Evolutionary conservation across 1,284 basidiomycete species (phyloP).

Genomic region (Cryptococcus sp.): DNA sequence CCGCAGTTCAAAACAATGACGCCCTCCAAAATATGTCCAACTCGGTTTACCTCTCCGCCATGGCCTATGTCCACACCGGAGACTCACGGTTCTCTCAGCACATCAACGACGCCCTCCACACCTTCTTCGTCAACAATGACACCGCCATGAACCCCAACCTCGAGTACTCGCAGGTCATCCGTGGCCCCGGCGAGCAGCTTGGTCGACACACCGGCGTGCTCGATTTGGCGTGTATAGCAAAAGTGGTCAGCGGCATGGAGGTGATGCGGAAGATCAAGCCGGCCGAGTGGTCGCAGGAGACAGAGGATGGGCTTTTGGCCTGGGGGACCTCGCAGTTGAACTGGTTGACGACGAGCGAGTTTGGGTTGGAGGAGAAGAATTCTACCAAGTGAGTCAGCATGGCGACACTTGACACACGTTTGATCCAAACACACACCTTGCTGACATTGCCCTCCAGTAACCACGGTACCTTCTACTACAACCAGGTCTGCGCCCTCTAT

Average conservation of each 20-base stretch:
- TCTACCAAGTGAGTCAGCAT: constrained; percentile 19
- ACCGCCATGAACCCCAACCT: constrained; percentile 68
- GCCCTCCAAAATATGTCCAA: constrained; percentile 51
- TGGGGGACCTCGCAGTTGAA: constrained; percentile 20
- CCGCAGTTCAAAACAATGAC: constrained; percentile 53
- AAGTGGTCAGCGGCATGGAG: constrained; percentile 19
- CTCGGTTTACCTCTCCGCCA: constrained; percentile 47
- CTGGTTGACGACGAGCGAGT: constrained; percentile 17
- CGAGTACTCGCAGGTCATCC: constrained; percentile 62
- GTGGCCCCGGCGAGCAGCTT: constrained; percentile 54
- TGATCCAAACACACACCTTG: neutral
- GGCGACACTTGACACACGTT: no score
- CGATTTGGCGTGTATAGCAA: constrained; percentile 22
- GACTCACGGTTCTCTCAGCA: constrained; percentile 29
- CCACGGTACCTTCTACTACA: constrained; percentile 38
- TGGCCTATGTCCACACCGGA: constrained; percentile 57
- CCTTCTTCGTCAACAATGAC: constrained; percentile 56
- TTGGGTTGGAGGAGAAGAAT: constrained; percentile 27
- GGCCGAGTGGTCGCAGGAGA: constrained; percentile 15
- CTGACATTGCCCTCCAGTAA: constrained; percentile 20
- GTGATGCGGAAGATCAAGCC: constrained; percentile 17
- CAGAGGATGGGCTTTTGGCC: constrained; percentile 13
- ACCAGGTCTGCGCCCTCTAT: constrained; percentile 33
- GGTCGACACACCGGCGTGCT: constrained; percentile 20
- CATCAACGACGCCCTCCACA: constrained; percentile 17